These are phyloP conservation scores for Phoenix roebelenii DNA, from an alignment of 176 grass and related monocot genomes.

Conservation along the genomic window DNA sequence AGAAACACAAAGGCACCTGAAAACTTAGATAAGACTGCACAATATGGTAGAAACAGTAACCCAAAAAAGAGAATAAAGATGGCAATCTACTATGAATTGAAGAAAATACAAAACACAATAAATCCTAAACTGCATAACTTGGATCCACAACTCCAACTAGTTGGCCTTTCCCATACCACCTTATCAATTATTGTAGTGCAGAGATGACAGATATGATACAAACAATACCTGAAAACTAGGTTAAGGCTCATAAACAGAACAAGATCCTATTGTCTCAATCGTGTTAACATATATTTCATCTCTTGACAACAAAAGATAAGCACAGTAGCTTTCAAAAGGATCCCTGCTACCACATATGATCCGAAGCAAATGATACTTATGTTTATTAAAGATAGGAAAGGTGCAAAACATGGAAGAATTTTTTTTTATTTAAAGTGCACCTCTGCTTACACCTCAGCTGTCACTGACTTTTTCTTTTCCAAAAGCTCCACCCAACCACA, in stretches of 20 bases:
- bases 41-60: too few relatives aligned
- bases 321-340: conserved; percentile 82
- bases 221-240: conserved; percentile 62
- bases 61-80: too few relatives aligned
- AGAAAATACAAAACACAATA: too few relatives aligned
- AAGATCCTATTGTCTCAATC: conserved; percentile 46
- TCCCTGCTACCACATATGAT: conserved; percentile 78
- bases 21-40: too few relatives aligned
- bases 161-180: too few relatives aligned
- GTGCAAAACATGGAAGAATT: too few relatives aligned
- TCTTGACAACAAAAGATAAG: conserved; percentile 80
- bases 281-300: conserved; percentile 74
- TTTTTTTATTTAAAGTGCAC: conserved; percentile 18
- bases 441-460: conserved; percentile 74
- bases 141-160: too few relatives aligned
- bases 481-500: conserved; percentile 84
- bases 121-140: too few relatives aligned
- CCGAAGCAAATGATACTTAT: conserved; percentile 24
- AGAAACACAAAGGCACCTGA: too few relatives aligned
- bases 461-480: conserved; percentile 74
- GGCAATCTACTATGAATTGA: too few relatives aligned
- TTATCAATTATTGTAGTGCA: too few relatives aligned
- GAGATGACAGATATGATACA: conserved; percentile 1
- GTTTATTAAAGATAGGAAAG: too few relatives aligned
- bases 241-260: conserved; percentile 66